These are phyloP conservation scores for Naganishia vaughanmartiniae DNA, from an alignment of 768 basidiomycete species.

Conservation along the genomic window DNA sequence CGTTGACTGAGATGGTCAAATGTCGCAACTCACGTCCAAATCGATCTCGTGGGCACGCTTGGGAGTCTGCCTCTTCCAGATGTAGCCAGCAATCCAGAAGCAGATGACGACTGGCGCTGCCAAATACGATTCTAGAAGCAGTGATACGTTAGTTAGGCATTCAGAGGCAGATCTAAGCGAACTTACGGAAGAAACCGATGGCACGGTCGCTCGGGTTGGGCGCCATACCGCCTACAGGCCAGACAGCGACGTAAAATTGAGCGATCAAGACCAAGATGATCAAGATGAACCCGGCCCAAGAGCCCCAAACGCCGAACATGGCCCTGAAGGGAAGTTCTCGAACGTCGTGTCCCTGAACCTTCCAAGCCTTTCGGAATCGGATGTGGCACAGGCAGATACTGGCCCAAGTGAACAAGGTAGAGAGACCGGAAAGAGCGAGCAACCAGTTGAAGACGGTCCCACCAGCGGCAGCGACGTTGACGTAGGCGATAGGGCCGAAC, in stretches of 20 bases:
- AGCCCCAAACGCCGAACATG: conserved; percentile 53
- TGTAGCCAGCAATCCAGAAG: conserved; percentile 43
- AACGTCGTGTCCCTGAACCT: conserved; percentile 58
- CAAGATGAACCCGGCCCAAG: conserved; percentile 57
- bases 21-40: conserved; percentile 37
- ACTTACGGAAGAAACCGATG: conserved; percentile 46
- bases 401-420: conserved; percentile 67
- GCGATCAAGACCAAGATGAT: conserved; percentile 58
- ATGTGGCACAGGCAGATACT: conserved; percentile 56
- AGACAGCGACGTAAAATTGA: conserved; percentile 51
- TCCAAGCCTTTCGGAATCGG: conserved; percentile 66
- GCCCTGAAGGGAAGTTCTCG: conserved; percentile 63
- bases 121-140: conserved; percentile 38
- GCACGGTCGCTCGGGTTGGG: conserved; percentile 33
- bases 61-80: conserved; percentile 46
- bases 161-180: background rate
- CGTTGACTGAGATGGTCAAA: background rate
- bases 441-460: conserved; percentile 53
- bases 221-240: conserved; percentile 42
- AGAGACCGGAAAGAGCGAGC: conserved; percentile 65
- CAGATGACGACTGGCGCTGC: conserved; percentile 44
- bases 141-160: background rate
- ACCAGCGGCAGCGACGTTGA: conserved; percentile 38
- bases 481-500: conserved; percentile 43
- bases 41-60: conserved; percentile 47